A percentile compares a stretch with the other conserved stretches of the same genome.
Evolutionary conservation across 768 basidiomycete species (phyloP).

Genomic region (Tricholoma furcatifolium): DNA sequence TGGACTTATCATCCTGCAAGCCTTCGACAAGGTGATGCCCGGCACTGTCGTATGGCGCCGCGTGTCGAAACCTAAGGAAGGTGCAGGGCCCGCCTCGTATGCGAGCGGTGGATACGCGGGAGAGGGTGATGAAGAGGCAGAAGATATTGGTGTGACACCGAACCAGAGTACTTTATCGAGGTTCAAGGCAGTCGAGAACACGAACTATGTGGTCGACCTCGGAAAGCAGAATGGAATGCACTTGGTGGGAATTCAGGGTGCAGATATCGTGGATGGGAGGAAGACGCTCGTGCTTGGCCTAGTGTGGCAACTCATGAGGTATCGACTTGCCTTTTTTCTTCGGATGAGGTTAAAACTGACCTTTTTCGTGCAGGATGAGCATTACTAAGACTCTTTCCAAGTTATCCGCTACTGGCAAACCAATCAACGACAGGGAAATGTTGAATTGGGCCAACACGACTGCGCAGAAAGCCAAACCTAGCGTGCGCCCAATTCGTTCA

Average conservation of each 20-base stretch:
- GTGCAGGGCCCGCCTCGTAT: slow-evolving; percentile 41
- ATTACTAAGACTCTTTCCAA: slow-evolving; percentile 87
- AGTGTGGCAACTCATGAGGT: slow-evolving; percentile 98
- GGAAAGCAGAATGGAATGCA: slow-evolving; percentile 93
- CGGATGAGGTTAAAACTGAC: not conserved
- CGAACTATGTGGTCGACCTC: slow-evolving; percentile 93
- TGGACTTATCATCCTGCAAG: slow-evolving; percentile 88
- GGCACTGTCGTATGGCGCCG: slow-evolving; percentile 93
- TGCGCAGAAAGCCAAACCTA: slow-evolving; percentile 67
- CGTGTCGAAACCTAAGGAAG: slow-evolving; percentile 89
- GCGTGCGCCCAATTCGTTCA: slow-evolving; percentile 69
- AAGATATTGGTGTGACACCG: slow-evolving; percentile 79
- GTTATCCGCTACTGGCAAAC: slow-evolving; percentile 73
- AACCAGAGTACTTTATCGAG: slow-evolving; percentile 85
- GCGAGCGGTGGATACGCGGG: slow-evolving; percentile 34
- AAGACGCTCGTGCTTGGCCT: slow-evolving; percentile 93
- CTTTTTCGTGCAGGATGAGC: slow-evolving; percentile 54
- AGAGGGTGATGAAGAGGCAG: slow-evolving; percentile 68
- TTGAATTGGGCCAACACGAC: slow-evolving; percentile 95
- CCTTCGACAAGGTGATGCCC: slow-evolving; percentile 93
- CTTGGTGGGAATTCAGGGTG: slow-evolving; percentile 95
- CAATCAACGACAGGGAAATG: slow-evolving; percentile 90
- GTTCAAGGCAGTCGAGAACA: slow-evolving; percentile 98
- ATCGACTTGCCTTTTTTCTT: not conserved
- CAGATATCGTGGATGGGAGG: slow-evolving; percentile 93